Evolutionary conservation across 768 basidiomycete genomes (phyloP).

Genomic region (Tephrocybe rancida): DNA sequence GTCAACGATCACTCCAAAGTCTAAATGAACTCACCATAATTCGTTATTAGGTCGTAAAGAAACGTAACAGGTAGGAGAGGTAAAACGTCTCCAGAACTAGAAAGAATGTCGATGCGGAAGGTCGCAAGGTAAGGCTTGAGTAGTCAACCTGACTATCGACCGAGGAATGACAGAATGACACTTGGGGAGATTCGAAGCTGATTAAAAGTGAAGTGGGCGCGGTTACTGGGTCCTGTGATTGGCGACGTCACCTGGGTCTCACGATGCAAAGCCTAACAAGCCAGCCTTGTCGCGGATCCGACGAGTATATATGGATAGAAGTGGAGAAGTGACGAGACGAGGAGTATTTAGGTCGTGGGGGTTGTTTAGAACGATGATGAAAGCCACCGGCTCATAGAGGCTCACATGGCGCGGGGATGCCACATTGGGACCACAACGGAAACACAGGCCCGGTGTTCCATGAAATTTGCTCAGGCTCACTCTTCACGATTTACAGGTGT

Average conservation of each 20-base stretch:
- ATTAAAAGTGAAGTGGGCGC: slow-evolving; percentile 1
- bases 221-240: neutral
- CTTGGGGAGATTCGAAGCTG: slow-evolving; percentile 14
- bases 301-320: neutral
- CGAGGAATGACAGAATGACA: slow-evolving; percentile 9
- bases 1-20: neutral
- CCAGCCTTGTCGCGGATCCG: neutral
- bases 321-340: neutral
- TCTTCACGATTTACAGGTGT: neutral
- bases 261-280: neutral
- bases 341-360: neutral
- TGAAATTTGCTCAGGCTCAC: neutral
- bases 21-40: slow-evolving; percentile 19
- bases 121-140: neutral
- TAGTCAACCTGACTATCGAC: neutral
- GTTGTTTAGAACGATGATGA: slow-evolving; percentile 2
- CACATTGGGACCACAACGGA: slow-evolving; percentile 4
- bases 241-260: slow-evolving; percentile 1
- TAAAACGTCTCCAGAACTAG: neutral
- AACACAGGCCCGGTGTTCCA: slow-evolving; percentile 1
- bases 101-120: neutral
- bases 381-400: neutral
- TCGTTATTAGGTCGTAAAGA: slow-evolving; percentile 10
- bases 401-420: neutral
- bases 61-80: slow-evolving; percentile 1